Conservation (phyloP, 371 early-diverging fungal species). For the Zychaea mexicana region DNA sequence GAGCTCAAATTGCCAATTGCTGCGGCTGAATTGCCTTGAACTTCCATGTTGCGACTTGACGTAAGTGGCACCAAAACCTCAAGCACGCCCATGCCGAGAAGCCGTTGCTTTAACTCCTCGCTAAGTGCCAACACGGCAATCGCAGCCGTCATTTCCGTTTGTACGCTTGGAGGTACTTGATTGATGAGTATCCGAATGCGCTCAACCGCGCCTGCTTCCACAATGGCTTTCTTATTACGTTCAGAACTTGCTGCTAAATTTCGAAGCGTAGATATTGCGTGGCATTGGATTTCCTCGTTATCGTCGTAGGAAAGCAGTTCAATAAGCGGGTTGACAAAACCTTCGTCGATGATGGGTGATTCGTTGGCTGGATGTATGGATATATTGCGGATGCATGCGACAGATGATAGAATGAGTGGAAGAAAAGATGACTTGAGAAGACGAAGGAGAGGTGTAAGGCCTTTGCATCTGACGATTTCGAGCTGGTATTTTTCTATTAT, state of each 20-base stretch:
- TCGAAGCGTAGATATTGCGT: constrained; percentile 84
- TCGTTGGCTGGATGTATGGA: constrained; percentile 91
- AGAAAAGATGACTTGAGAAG: constrained; percentile 78
- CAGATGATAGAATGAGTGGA: constrained; percentile 83
- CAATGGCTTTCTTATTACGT: constrained; percentile 77
- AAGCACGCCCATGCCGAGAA: constrained; percentile 65
- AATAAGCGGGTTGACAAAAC: constrained; percentile 78
- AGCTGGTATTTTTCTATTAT: constrained; percentile 85
- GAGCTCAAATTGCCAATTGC: constrained; percentile 84
- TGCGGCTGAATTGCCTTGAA: constrained; percentile 84
- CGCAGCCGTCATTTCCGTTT: constrained; percentile 88
- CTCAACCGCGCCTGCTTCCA: constrained; percentile 82
- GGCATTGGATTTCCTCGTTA: constrained; percentile 86
- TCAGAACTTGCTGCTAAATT: constrained; percentile 87
- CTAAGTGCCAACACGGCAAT: constrained; percentile 84
- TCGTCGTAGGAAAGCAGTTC: constrained; percentile 69
- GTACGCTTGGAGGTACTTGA: constrained; percentile 63
- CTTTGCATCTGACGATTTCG: constrained; percentile 82
- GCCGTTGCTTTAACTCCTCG: constrained; percentile 76
- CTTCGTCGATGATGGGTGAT: constrained; percentile 81
- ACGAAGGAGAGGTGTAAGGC: constrained; percentile 73
- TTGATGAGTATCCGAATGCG: constrained; percentile 68
- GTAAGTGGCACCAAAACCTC: constrained; percentile 78
- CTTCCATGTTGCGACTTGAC: constrained; percentile 65
- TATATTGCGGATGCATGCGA: constrained; percentile 93